Evolutionary conservation across 75 land plant species (phyloP), one percentile per base, ranked within the genome.

Genomic region (Selaginella tamariscina): DNA sequence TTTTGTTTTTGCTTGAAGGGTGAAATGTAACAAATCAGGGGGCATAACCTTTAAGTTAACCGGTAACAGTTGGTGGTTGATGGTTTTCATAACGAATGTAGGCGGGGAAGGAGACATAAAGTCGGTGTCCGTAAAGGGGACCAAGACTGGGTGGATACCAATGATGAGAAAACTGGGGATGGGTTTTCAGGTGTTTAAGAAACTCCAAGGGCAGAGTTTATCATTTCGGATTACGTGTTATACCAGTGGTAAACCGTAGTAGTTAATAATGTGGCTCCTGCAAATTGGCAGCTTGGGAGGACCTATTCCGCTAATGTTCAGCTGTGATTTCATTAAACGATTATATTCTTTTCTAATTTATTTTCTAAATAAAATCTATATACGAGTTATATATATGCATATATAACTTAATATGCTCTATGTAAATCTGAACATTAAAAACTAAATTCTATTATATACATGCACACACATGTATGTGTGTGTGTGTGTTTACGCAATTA

Each of bases 51-150:
- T 59, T 23, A 59, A 26, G 26, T 23, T 59, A 21, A n/a, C 18
- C 26, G 62, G 62, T 5, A 59, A 59, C 23, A 5, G 62, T 9
- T 59, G 62, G 62, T 59, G 62, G 62, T n/a, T 59, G 18, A 21
- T 59, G 62, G 62, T 59, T 5, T 59, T 59, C 26, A 59, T 59
- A 8, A 59, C 62, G 8, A 59, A 59, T 59, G 62, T 59, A 8
- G 62, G 62, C 26, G 62, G 62, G 18, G 5, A 8, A 2, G 62
- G 62, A 9, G 62, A 59, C 23, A 59, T 59, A 5, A 59, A 59
- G 62, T 5, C 62, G 26, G 62, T 59, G 62, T 59, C 62, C 8
- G 26, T 59, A n/a, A 59, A 59, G 26, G 62, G 62, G 8, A 8
- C 27, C 8, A 59, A 21, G 26, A 59, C 62, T 5, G 26, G 62